These are phyloP conservation scores for Trichocladium uniseriatum DNA, from an alignment of 495 filamentous ascomycete species.

Conservation along the genomic window DNA sequence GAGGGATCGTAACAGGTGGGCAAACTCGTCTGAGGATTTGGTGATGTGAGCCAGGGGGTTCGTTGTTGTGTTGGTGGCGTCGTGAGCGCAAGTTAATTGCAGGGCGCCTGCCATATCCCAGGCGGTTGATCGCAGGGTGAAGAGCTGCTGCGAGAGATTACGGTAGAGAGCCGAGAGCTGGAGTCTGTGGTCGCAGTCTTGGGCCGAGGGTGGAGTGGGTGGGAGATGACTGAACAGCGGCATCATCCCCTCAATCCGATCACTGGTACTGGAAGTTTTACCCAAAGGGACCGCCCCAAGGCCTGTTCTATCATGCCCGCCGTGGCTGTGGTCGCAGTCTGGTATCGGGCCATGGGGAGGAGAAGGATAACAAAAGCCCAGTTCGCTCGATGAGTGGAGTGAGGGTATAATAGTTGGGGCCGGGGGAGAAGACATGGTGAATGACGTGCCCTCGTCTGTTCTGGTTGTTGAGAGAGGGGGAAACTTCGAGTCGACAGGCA, in stretches of 20 bases:
- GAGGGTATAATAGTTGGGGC: no score
- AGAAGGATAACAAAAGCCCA: no score
- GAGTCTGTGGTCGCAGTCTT: neutral
- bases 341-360: no score
- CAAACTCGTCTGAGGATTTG: neutral
- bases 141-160: neutral
- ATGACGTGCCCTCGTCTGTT: neutral
- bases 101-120: neutral
- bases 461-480: neutral
- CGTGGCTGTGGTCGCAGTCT: no score
- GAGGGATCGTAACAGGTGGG: neutral
- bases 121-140: neutral
- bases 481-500: neutral
- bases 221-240: neutral
- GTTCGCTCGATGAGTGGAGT: no score
- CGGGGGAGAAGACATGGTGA: neutral
- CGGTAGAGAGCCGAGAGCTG: neutral
- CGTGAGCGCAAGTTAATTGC: neutral
- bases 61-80: neutral
- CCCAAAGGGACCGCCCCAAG: no score
- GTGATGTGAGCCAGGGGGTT: neutral
- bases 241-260: neutral
- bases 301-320: no score
- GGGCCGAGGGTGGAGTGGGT: neutral
- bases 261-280: no score